Percentiles rank a stretch among this genome's conserved stretches.
These are phyloP conservation scores for Lactifluus subvellereus DNA, from an alignment of 768 basidiomycete genomes.

Conservation along the genomic window DNA sequence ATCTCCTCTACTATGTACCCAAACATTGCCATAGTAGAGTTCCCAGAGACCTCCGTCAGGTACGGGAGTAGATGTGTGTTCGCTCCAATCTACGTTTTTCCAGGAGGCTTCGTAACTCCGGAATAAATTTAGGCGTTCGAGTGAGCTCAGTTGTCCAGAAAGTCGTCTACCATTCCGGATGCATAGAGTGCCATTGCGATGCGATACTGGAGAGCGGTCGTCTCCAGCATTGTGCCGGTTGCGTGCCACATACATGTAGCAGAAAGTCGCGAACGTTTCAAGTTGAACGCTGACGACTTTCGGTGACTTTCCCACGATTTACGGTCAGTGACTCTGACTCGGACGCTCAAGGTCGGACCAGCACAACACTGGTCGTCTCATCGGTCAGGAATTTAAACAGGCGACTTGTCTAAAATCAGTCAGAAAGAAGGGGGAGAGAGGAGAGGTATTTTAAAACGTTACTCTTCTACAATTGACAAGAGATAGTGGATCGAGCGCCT, in stretches of 20 bases:
- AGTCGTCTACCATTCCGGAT: constrained; percentile 15
- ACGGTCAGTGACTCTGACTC: too few relatives aligned
- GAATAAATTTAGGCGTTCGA: constrained; percentile 12
- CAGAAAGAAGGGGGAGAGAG: not conserved
- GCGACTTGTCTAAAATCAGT: constrained; percentile 8
- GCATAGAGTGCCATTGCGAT: constrained; percentile 16
- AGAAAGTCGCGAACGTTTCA: too few relatives aligned
- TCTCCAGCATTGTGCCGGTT: too few relatives aligned
- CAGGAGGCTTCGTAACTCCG: constrained; percentile 12
- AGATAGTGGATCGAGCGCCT: not conserved
- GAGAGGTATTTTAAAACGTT: not conserved
- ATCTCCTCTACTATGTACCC: constrained; percentile 10
- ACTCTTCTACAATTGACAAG: constrained; percentile 14
- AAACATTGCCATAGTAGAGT: constrained; percentile 22
- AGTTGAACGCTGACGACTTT: too few relatives aligned
- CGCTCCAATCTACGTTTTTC: constrained; percentile 16
- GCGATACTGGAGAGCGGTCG: constrained; percentile 8
- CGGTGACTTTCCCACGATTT: too few relatives aligned
- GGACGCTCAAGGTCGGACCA: too few relatives aligned
- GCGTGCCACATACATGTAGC: too few relatives aligned
- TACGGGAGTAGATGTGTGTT: not conserved
- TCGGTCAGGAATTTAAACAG: constrained; percentile 15
- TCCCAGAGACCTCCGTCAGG: constrained; percentile 17
- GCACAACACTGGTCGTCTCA: too few relatives aligned
- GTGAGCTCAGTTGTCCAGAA: not conserved